Percentiles rank a stretch among this genome's conserved stretches.
phyloP scores from a whole-genome alignment of 2,329 filamentous ascomycete genomes.

The Beauveria asiatica region DNA sequence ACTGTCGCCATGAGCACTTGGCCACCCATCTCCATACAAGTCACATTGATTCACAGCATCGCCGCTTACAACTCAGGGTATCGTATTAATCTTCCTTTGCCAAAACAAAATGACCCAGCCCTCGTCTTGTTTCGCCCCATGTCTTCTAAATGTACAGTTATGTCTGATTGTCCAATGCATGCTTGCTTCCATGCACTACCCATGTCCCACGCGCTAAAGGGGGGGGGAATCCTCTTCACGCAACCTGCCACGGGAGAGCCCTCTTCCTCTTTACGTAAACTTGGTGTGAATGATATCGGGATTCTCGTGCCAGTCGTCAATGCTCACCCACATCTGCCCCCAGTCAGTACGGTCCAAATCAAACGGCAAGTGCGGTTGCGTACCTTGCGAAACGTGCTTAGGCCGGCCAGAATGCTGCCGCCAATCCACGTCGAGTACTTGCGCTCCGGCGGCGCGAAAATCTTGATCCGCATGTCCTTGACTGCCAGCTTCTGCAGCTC shows the following conservation, averaged over 20 bases:
- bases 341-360: slow-evolving; percentile 10
- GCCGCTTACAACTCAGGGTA: neutral
- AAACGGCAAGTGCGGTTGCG: slow-evolving; percentile 18
- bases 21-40: neutral
- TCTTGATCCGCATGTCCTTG: slow-evolving; percentile 99
- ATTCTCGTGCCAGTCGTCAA: slow-evolving; percentile 99
- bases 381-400: slow-evolving; percentile 98
- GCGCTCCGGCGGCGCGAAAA: slow-evolving; percentile 92
- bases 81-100: neutral
- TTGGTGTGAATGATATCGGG: slow-evolving; percentile 98
- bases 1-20: neutral
- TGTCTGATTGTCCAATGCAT: neutral
- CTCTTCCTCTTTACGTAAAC: slow-evolving; percentile 57
- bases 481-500: slow-evolving; percentile 91
- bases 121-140: neutral
- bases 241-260: neutral
- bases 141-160: slow-evolving; percentile 5
- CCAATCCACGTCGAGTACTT: slow-evolving; percentile 99
- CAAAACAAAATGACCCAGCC: slow-evolving; percentile 4
- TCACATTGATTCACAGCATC: neutral
- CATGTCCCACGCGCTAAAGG: neutral
- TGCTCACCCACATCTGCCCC: slow-evolving; percentile 96
- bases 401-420: slow-evolving; percentile 87
- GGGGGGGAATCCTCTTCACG: neutral
- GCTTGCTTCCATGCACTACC: neutral